A percentile compares a stretch with the other conserved stretches of the same genome.
phyloP scores from a whole-genome alignment of 768 basidiomycete species.

The Clitopilus passeckerianus region DNA sequence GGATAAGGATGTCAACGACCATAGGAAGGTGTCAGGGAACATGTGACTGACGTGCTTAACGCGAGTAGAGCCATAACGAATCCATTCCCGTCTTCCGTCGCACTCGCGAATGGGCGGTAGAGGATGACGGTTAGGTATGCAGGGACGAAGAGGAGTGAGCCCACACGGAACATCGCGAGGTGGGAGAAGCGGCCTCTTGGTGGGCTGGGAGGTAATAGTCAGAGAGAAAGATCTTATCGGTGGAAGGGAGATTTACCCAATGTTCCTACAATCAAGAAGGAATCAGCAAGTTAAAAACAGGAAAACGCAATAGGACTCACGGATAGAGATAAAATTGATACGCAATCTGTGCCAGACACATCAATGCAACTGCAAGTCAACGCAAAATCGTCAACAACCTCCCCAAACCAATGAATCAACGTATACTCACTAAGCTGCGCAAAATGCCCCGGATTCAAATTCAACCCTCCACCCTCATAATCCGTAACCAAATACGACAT shows the following conservation, averaged over 20 bases:
- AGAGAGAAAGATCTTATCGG: constrained; percentile 2
- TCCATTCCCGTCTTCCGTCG: constrained; percentile 64
- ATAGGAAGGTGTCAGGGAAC: background rate
- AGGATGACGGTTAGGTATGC: constrained; percentile 78
- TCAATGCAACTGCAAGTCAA: constrained; percentile 78
- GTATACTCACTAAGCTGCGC: constrained; percentile 74
- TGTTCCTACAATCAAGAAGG: constrained; percentile 39
- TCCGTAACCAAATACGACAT: constrained; percentile 90
- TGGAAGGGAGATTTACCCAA: constrained; percentile 39
- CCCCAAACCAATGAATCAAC: background rate
- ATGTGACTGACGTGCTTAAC: constrained; percentile 70
- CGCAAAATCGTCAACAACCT: background rate
- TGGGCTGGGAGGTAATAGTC: constrained; percentile 40
- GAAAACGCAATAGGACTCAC: constrained; percentile 38
- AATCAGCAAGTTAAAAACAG: constrained; percentile 2
- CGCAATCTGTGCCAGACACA: constrained; percentile 91
- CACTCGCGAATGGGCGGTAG: constrained; percentile 71
- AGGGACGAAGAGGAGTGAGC: constrained; percentile 82
- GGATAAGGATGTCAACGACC: background rate
- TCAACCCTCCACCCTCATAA: constrained; percentile 83
- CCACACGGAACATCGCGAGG: constrained; percentile 86
- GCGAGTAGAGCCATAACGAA: constrained; percentile 77
- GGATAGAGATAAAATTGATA: constrained; percentile 92
- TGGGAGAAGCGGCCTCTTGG: constrained; percentile 82
- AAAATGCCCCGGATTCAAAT: constrained; percentile 87